Percentiles rank a stretch among this genome's conserved stretches.
These are phyloP conservation scores for Colletotrichum tabaci DNA, from an alignment of 2,329 filamentous ascomycete species.

Conservation along the genomic window DNA sequence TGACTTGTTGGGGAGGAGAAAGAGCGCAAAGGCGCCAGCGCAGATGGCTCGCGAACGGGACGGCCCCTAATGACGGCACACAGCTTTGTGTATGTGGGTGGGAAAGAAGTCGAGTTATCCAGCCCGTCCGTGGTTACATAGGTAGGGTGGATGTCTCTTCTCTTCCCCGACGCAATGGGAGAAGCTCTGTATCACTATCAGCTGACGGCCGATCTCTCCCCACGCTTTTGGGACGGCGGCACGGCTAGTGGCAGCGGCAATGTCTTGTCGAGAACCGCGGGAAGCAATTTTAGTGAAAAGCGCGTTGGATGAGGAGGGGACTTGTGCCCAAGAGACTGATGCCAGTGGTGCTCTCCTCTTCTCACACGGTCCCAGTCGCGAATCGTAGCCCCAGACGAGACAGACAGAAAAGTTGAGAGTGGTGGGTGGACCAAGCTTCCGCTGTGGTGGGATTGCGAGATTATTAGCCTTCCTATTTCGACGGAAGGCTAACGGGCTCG, in stretches of 20 bases:
- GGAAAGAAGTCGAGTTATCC: background rate
- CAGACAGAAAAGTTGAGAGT: slow-evolving; percentile 4
- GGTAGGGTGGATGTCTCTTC: slow-evolving; percentile 10
- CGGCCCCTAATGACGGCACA: slow-evolving; percentile 24
- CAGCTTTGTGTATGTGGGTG: background rate
- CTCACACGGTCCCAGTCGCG: background rate
- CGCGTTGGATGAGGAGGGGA: slow-evolving; percentile 20
- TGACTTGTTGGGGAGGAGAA: slow-evolving; percentile 27
- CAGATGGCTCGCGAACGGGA: slow-evolving; percentile 13
- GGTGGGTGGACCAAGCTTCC: slow-evolving; percentile 34
- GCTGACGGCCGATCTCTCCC: slow-evolving; percentile 34
- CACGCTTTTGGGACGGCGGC: slow-evolving; percentile 13
- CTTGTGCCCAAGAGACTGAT: slow-evolving; percentile 22
- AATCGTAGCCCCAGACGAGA: slow-evolving; percentile 6
- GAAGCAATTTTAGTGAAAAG: slow-evolving; percentile 16
- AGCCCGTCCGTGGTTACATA: background rate
- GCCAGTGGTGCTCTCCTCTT: background rate
- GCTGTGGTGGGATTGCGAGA: slow-evolving; percentile 41
- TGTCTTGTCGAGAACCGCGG: slow-evolving; percentile 7
- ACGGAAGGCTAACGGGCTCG: slow-evolving; percentile 39
- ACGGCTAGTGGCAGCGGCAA: slow-evolving; percentile 20
- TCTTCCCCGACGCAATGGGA: slow-evolving; percentile 14
- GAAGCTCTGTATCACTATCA: slow-evolving; percentile 38
- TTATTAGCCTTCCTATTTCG: slow-evolving; percentile 44
- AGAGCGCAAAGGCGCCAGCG: slow-evolving; percentile 30